Evolutionary conservation across 2,329 filamentous ascomycete species (phyloP).

Genomic region (Stemphylium lycopersici): DNA sequence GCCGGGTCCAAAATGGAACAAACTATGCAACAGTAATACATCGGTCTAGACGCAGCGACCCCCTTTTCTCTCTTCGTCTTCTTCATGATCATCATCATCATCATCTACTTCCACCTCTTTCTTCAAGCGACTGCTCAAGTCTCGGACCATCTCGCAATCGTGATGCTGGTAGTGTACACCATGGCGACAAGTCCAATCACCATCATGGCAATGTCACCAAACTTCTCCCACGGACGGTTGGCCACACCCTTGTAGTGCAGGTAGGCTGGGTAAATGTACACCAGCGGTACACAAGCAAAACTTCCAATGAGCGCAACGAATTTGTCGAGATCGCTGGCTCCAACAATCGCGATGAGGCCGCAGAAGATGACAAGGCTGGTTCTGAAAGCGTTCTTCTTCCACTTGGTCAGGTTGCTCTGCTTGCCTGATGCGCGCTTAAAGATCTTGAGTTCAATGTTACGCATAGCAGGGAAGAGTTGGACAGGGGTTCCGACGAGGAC

Average conservation of each 20-base stretch:
- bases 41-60: background rate
- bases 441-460: constrained; percentile 71
- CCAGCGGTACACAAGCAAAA: constrained; percentile 75
- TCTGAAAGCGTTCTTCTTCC: constrained; percentile 76
- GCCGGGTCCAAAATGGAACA: background rate
- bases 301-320: constrained; percentile 77
- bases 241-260: constrained; percentile 73
- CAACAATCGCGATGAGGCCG: constrained; percentile 66
- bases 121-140: background rate
- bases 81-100: background rate
- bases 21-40: constrained; percentile 2
- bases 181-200: constrained; percentile 71
- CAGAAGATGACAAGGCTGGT: constrained; percentile 63
- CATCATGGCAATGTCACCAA: constrained; percentile 68
- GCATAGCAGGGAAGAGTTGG: constrained; percentile 74
- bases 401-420: constrained; percentile 68
- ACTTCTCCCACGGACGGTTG: constrained; percentile 60
- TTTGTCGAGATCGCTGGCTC: constrained; percentile 72
- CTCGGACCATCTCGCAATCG: constrained; percentile 51
- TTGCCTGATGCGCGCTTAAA: constrained; percentile 73
- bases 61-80: background rate
- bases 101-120: background rate
- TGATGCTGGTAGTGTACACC: constrained; percentile 73
- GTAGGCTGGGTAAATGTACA: constrained; percentile 77
- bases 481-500: constrained; percentile 76